Base-by-base conservation (phyloP, 495 filamentous ascomycete genomes). In the Aspergillus leporis region DNA sequence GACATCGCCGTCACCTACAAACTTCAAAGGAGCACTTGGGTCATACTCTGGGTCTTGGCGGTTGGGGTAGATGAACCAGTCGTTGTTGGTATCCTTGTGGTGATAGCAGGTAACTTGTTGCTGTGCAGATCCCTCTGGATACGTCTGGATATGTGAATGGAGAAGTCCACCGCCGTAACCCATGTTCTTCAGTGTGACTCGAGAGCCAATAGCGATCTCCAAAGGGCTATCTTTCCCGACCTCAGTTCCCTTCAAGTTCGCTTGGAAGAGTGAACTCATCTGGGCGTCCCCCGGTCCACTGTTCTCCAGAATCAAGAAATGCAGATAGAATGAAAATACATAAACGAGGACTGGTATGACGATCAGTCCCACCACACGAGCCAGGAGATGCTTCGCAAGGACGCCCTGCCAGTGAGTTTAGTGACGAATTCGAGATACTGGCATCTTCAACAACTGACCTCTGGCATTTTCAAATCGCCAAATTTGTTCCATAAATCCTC, bases 401-500 rank as follows among this genome's bases (percentile, higher is more conserved):
- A 84, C 85, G 49, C 82, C 67, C 87, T 90, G 56, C 41, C 9
- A 53, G 12, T 47, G 41, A 12, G 34, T 46, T 66, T 54, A 69
- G 74, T 53, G 66, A 60, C 47, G 21, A 46, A 61, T 45, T 47
- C 13, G 41, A n/a, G 21, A 22, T 36, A 13, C 10, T 18, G 51
- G 28, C 43, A 46, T 23, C 36, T 45, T 53, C 16, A 16, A 21
- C 45, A 10, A 72, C 79, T 65, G 70, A 89, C 87, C 75, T 89
- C 85, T 5, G 91, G 88, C 88, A 98, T 96, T 74, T 89, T 93
- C 48, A 87, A 70, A 68, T 98, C 90, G 55, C 94, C 94, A 72
- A 98, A 98, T 74, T 98, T 98, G 70, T 90, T 93, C 94, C 94
- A 98, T 23, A 98, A 79, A 70, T 98, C 95, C 72, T 98, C 95